These are phyloP conservation scores for Rhynchosporium graminicola DNA, from an alignment of 2,329 filamentous ascomycete genomes.

Conservation along the genomic window DNA sequence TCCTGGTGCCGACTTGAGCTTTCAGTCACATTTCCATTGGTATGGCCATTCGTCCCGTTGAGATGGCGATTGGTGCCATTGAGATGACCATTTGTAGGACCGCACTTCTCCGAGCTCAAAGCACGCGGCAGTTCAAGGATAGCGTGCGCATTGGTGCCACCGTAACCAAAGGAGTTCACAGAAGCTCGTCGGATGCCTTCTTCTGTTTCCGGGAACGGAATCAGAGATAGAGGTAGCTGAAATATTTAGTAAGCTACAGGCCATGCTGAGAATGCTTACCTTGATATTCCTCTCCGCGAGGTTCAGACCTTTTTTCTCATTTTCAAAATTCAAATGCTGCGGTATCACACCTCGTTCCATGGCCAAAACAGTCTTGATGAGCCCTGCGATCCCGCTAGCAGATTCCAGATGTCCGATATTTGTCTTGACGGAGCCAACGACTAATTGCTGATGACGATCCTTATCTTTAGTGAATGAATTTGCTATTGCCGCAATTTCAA, in stretches of 20 bases:
- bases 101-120: too few species aligned
- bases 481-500: constrained; percentile 20
- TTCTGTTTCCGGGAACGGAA: neutral
- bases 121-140: neutral
- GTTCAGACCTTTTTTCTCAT: neutral
- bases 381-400: constrained; percentile 9
- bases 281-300: neutral
- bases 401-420: constrained; percentile 37
- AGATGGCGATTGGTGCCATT: too few species aligned
- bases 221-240: neutral
- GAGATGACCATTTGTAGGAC: too few species aligned
- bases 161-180: constrained; percentile 10
- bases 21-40: too few species aligned
- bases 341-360: neutral
- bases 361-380: constrained; percentile 6
- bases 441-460: neutral
- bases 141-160: constrained; percentile 7
- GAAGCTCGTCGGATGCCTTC: constrained; percentile 2
- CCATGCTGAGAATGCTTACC: neutral
- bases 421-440: constrained; percentile 30
- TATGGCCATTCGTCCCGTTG: too few species aligned
- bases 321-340: neutral
- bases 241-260: neutral
- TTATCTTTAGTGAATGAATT: neutral
- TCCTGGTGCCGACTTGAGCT: too few species aligned